Evolutionary conservation across 2,329 filamentous ascomycete species (phyloP).

Genomic region (Fusarium musae): DNA sequence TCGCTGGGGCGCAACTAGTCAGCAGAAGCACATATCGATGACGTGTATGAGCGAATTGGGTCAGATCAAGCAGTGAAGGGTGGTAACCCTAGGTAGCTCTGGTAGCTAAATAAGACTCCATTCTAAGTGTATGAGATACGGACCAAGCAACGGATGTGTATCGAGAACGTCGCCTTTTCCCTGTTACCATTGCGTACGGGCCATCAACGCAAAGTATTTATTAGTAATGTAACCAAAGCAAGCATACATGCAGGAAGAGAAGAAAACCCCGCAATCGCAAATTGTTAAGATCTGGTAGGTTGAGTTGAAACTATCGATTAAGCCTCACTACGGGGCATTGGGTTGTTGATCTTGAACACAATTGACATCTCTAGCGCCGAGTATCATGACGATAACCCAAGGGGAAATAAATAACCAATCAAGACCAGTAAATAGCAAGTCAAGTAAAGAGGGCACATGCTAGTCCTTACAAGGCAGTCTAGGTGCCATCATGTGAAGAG

Average conservation of each 20-base stretch:
- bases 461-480: neutral
- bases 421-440: neutral
- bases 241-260: neutral
- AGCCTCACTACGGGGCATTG: too few species aligned
- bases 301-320: too few species aligned
- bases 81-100: too few species aligned
- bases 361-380: neutral
- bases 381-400: neutral
- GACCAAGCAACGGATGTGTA: neutral
- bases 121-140: neutral
- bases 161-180: neutral
- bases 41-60: neutral
- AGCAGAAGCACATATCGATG: neutral
- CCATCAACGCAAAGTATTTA: neutral
- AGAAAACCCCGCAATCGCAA: neutral
- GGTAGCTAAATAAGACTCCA: too few species aligned
- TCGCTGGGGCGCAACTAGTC: neutral
- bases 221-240: too few species aligned
- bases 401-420: too few species aligned
- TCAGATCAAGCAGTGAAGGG: too few species aligned
- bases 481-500: neutral
- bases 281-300: too few species aligned
- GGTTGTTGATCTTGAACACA: neutral
- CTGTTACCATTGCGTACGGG: neutral
- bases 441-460: accelerated